These are phyloP conservation scores for Tricholoma bakamatsutake DNA, from an alignment of 768 basidiomycete species.

Conservation along the genomic window DNA sequence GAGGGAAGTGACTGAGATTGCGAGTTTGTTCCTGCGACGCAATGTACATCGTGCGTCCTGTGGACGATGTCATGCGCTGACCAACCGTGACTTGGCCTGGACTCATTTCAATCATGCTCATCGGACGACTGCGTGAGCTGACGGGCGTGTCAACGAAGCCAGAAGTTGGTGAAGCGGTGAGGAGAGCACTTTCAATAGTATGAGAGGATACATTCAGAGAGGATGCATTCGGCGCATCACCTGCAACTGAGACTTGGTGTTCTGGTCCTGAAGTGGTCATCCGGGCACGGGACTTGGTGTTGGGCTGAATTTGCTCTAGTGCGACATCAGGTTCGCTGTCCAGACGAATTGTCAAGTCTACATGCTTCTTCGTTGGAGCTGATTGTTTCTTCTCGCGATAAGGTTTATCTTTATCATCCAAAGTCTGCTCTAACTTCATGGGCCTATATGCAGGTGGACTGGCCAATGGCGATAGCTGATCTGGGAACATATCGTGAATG, in stretches of 20 bases:
- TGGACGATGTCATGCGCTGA: slow-evolving; percentile 31
- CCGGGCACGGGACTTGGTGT: neutral
- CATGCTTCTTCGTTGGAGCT: slow-evolving; percentile 5
- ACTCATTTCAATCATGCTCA: slow-evolving; percentile 36
- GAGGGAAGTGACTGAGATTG: slow-evolving; percentile 31
- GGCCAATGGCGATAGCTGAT: slow-evolving; percentile 15
- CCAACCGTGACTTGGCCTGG: slow-evolving; percentile 30
- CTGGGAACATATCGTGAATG: slow-evolving; percentile 18
- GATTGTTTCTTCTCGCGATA: slow-evolving; percentile 1
- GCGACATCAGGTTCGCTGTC: neutral
- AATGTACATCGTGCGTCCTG: slow-evolving; percentile 31
- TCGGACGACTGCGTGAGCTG: slow-evolving; percentile 19
- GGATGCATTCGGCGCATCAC: neutral
- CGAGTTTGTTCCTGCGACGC: slow-evolving; percentile 21
- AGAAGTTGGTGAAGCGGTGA: neutral
- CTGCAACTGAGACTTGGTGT: neutral
- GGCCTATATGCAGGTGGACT: slow-evolving; percentile 10
- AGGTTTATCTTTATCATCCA: neutral
- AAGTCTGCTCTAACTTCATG: slow-evolving; percentile 2
- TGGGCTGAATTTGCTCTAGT: neutral
- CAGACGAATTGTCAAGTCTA: neutral
- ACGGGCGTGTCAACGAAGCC: slow-evolving; percentile 2
- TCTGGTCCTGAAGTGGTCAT: neutral
- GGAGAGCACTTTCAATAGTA: neutral
- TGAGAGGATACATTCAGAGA: neutral